Evolutionary conservation across 352 stramenopile species (phyloP).

Genomic region (Globisporangium irregulare): DNA sequence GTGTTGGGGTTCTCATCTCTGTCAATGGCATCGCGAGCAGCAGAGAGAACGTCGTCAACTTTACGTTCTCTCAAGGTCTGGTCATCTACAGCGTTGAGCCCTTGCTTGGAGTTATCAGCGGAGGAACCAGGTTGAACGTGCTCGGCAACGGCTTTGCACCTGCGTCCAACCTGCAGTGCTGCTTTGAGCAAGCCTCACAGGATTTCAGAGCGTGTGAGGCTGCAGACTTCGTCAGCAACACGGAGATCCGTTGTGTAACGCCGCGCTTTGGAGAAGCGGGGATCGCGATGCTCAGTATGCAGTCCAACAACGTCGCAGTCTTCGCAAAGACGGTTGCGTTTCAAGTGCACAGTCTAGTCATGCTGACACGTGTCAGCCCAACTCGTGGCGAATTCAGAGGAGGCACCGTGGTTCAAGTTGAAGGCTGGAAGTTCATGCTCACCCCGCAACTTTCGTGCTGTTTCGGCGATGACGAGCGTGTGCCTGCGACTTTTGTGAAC

Average conservation of each 20-base stretch:
- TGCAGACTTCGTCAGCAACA: slow-evolving; percentile 35
- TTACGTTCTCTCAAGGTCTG: slow-evolving; percentile 33
- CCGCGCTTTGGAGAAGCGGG: slow-evolving; percentile 19
- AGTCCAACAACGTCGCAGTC: slow-evolving; percentile 13
- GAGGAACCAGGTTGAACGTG: slow-evolving; percentile 31
- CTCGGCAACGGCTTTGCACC: slow-evolving; percentile 45
- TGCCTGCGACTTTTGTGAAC: slow-evolving; percentile 67
- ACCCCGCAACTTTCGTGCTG: slow-evolving; percentile 59
- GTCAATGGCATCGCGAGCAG: slow-evolving; percentile 24
- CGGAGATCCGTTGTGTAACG: slow-evolving; percentile 26
- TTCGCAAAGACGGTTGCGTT: slow-evolving; percentile 19
- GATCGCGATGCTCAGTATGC: slow-evolving; percentile 23
- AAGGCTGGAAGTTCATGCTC: slow-evolving; percentile 49
- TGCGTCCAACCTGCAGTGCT: slow-evolving; percentile 44
- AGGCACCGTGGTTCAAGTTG: slow-evolving; percentile 38
- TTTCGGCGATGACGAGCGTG: slow-evolving; percentile 42
- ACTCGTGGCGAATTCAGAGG: slow-evolving; percentile 28
- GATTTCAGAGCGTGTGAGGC: slow-evolving; percentile 17
- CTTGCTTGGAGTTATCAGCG: slow-evolving; percentile 31
- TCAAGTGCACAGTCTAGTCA: slow-evolving; percentile 28
- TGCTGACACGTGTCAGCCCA: slow-evolving; percentile 29
- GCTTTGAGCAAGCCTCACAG: slow-evolving; percentile 26
- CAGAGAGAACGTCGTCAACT: slow-evolving; percentile 22
- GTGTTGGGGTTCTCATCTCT: slow-evolving; percentile 23
- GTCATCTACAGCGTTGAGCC: slow-evolving; percentile 44